Base-by-base conservation (phyloP, 2,329 filamentous ascomycete species). In the Xylaria sp. region DNA sequence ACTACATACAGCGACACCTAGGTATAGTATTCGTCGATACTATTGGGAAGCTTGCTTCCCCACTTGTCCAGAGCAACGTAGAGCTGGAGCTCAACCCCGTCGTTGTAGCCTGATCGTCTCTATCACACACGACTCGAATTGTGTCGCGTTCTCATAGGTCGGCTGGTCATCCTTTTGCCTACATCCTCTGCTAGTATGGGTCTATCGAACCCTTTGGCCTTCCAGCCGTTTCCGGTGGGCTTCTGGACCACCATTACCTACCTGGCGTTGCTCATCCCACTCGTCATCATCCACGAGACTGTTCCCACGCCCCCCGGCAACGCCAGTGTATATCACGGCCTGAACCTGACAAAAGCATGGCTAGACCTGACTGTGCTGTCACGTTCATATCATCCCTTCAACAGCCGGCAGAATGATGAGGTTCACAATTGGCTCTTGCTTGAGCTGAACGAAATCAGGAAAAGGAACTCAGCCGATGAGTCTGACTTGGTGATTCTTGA, bases 331-430 rank as follows among this genome's bases (percentile, higher is more conserved):
- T 87, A 87, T 46, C 77, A 83, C 9, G 94, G 94, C 20, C 83
- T 97, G 76, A 93, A 97, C 76, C 82, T 98, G 63, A 91, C 91
- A 2, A 90, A 97, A 81, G 94, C 95, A 46, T 98, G 94, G 94
- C 81, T 85, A 13, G 94, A 98, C 78, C 85, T 99, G 39, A 89
- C 94, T 69, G 83, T 86, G 65, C 86, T 99, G 58, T 95, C 92
- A 41, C 85, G 85, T 72, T 85, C 86, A 1, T 96, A 92, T 78
- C 96, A 97, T 78, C 95, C 96, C 0, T 97, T 93, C 83, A 98
- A 97, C 81, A 94, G 92, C 73, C 90, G 86, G 68, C 86, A 88
- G 69, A 98, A 98, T 78, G 94, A 97, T 74, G 84, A 89, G 28
- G 90, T 98, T 41, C 90, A 93, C 70, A 83, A 88, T 41, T 98